These are phyloP conservation scores for Whalleya microplaca DNA, from an alignment of 2,329 filamentous ascomycete genomes.

Conservation along the genomic window DNA sequence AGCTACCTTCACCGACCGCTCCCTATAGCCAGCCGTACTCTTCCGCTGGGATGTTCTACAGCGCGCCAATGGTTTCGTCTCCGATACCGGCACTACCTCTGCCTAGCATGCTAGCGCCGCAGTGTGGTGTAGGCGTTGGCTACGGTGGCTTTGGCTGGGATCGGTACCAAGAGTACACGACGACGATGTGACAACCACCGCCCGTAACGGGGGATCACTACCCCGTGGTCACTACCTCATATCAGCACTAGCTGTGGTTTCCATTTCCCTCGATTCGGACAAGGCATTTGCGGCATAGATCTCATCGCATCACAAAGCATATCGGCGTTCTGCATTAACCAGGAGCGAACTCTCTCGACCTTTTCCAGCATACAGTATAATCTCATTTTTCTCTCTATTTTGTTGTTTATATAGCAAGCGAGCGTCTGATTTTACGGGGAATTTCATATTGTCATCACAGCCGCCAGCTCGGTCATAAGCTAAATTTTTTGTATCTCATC, in stretches of 20 bases:
- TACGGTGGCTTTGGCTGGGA: constrained; percentile 86
- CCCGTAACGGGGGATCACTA: constrained; percentile 50
- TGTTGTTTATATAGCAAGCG: constrained; percentile 42
- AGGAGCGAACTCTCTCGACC: constrained; percentile 35
- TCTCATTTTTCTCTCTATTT: constrained; percentile 34
- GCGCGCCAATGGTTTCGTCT: constrained; percentile 73
- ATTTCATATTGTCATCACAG: constrained; percentile 40
- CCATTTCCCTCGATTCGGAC: constrained; percentile 24
- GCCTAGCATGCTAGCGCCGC: constrained; percentile 83
- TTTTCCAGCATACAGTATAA: constrained; percentile 31
- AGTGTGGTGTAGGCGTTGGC: constrained; percentile 79
- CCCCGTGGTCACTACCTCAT: constrained; percentile 52
- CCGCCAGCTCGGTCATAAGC: constrained; percentile 55
- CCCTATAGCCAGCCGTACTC: constrained; percentile 80
- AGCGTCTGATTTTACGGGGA: constrained; percentile 40
- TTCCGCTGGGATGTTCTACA: constrained; percentile 77
- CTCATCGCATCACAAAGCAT: constrained; percentile 31
- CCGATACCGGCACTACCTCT: constrained; percentile 78
- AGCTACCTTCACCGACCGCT: constrained; percentile 77
- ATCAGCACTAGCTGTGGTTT: constrained; percentile 28
- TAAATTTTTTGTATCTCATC: constrained; percentile 49
- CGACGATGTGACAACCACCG: constrained; percentile 80
- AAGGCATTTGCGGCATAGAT: constrained; percentile 30
- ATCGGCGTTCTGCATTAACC: constrained; percentile 41
- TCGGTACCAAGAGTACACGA: constrained; percentile 80